These are phyloP conservation scores for Boechera divaricarpa DNA, from an alignment of 345 rosid species.

Conservation along the genomic window DNA sequence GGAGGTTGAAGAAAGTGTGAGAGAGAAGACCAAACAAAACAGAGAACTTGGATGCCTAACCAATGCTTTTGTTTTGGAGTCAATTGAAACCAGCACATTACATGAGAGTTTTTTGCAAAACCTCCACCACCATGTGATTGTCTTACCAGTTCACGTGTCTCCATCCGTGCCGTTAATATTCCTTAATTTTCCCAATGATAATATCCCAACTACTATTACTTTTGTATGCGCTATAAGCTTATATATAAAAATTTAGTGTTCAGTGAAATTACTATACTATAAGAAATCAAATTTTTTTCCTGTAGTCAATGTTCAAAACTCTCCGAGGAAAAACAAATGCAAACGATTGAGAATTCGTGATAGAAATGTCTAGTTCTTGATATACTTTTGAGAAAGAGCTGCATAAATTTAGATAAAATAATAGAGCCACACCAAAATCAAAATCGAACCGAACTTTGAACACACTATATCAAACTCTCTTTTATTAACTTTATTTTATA, in stretches of 20 bases:
- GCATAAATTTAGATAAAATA: too few species aligned
- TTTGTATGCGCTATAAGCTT: background rate
- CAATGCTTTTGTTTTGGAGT: conserved; percentile 44
- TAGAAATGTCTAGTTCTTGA: too few species aligned
- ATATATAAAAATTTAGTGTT: background rate
- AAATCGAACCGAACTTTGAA: too few species aligned
- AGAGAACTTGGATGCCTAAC: conserved; percentile 48
- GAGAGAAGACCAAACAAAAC: conserved; percentile 39
- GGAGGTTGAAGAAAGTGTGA: conserved; percentile 27
- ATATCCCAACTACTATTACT: background rate
- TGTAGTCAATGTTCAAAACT: too few species aligned
- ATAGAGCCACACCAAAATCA: too few species aligned
- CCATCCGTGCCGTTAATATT: conserved; percentile 20
- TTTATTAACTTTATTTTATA: too few species aligned
- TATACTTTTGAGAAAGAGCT: too few species aligned
- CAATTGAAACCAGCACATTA: conserved; percentile 22
- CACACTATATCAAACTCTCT: too few species aligned
- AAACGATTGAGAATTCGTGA: too few species aligned
- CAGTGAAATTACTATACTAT: background rate
- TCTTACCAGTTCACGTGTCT: conserved; percentile 26
- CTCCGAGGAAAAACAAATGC: too few species aligned
- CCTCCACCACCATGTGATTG: conserved; percentile 23
- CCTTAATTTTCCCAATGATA: background rate
- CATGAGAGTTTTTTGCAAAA: conserved; percentile 24
- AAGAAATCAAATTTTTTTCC: background rate